A percentile compares a stretch with the other conserved stretches of the same genome.
These are phyloP conservation scores for Lactifluus hygrophoroides DNA, from an alignment of 768 basidiomycete genomes.

Conservation along the genomic window DNA sequence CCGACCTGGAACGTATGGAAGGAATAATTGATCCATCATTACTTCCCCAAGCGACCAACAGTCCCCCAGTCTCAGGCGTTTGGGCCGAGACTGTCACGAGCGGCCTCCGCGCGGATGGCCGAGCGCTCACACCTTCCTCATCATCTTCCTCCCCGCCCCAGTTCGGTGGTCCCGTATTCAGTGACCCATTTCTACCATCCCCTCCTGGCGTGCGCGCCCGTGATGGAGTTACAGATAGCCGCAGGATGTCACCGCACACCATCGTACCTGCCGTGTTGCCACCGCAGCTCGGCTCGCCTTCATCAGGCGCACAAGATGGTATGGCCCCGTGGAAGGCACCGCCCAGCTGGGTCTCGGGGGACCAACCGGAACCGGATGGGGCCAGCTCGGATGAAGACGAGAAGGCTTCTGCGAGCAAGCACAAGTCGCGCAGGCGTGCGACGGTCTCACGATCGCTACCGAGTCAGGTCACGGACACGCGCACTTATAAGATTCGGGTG, in stretches of 20 bases:
- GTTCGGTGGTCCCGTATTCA: slow-evolving; percentile 10
- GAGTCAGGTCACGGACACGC: not conserved
- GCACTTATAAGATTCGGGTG: slow-evolving; percentile 56
- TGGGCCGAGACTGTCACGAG: slow-evolving; percentile 28
- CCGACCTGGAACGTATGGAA: slow-evolving; percentile 67
- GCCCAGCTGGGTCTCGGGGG: slow-evolving; percentile 64
- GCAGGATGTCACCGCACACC: slow-evolving; percentile 10
- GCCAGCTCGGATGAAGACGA: slow-evolving; percentile 37
- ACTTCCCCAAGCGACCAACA: slow-evolving; percentile 22
- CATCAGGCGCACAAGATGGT: slow-evolving; percentile 18
- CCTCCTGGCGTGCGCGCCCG: slow-evolving; percentile 3
- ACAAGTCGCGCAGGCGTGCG: slow-evolving; percentile 20
- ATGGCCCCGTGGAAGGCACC: slow-evolving; percentile 51
- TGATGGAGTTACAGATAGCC: slow-evolving; percentile 11
- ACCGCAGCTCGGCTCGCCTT: slow-evolving; percentile 9
- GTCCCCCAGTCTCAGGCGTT: slow-evolving; percentile 36
- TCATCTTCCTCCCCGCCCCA: slow-evolving; percentile 11
- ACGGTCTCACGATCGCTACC: slow-evolving; percentile 1
- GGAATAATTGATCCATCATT: slow-evolving; percentile 59
- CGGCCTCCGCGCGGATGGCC: slow-evolving; percentile 12
- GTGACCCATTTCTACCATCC: slow-evolving; percentile 19
- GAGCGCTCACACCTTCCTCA: slow-evolving; percentile 9
- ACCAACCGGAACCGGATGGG: slow-evolving; percentile 34
- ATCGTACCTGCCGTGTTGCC: slow-evolving; percentile 8
- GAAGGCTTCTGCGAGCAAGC: slow-evolving; percentile 16